These are phyloP conservation scores for Colletotrichum melonis DNA, from an alignment of 2,329 filamentous ascomycete genomes.

Conservation along the genomic window DNA sequence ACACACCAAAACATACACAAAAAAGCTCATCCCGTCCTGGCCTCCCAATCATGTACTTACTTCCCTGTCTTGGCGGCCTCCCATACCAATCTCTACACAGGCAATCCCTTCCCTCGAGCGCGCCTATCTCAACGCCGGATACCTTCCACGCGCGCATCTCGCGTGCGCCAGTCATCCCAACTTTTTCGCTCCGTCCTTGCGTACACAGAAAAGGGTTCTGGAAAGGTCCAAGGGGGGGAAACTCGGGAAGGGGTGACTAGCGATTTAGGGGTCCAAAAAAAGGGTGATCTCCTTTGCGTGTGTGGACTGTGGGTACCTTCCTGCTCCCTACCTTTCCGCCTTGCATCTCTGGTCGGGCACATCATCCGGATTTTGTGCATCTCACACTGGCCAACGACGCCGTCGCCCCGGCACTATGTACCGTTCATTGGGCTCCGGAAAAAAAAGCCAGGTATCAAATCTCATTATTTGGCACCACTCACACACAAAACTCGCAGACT, in stretches of 20 bases:
- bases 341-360: background rate
- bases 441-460: background rate
- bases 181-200: background rate
- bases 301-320: background rate
- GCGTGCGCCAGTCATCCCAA: background rate
- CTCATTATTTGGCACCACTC: background rate
- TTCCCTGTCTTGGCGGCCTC: slow-evolving; percentile 5
- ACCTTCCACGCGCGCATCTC: background rate
- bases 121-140: background rate
- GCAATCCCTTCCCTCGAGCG: slow-evolving; percentile 2
- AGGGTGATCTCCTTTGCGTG: background rate
- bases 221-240: background rate
- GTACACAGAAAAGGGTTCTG: background rate
- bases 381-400: background rate
- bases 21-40: background rate
- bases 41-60: too few species aligned
- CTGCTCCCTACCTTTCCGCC: too few species aligned
- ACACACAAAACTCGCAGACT: background rate
- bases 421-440: background rate
- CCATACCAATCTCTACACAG: background rate
- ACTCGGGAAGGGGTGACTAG: background rate
- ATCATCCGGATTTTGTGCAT: background rate
- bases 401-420: background rate
- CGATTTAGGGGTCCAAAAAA: background rate
- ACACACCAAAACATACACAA: background rate